Conservation (phyloP, 768 basidiomycete species). For the Boletus reticuloceps region DNA sequence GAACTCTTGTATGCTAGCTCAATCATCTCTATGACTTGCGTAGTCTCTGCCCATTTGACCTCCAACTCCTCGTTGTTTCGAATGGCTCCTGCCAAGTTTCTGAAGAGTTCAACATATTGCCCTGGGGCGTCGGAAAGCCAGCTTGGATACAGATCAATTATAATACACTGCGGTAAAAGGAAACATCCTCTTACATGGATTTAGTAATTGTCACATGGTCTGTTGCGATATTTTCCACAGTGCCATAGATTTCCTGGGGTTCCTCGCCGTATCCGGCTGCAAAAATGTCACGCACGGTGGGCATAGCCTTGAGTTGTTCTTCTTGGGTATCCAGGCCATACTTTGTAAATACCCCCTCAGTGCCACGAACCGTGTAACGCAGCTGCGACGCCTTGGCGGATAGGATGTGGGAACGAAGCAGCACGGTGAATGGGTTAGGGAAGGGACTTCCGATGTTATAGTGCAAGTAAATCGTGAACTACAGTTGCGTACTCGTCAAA, state of each 20-base stretch:
- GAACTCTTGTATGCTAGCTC: slow-evolving; percentile 71
- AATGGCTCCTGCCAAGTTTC: slow-evolving; percentile 63
- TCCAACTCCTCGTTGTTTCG: slow-evolving; percentile 48
- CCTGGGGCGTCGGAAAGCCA: slow-evolving; percentile 65
- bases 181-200: slow-evolving; percentile 32
- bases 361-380: slow-evolving; percentile 71
- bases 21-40: slow-evolving; percentile 70
- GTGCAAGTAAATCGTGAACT: slow-evolving; percentile 56
- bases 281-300: slow-evolving; percentile 44
- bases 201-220: slow-evolving; percentile 38
- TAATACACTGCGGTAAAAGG: slow-evolving; percentile 19
- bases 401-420: slow-evolving; percentile 65
- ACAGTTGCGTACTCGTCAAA: background rate
- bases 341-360: slow-evolving; percentile 70
- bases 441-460: slow-evolving; percentile 40
- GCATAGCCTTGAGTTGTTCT: slow-evolving; percentile 62
- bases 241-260: slow-evolving; percentile 61
- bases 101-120: slow-evolving; percentile 59
- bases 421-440: slow-evolving; percentile 59
- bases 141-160: slow-evolving; percentile 34
- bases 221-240: slow-evolving; percentile 50
- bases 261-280: slow-evolving; percentile 55
- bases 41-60: slow-evolving; percentile 75
- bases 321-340: slow-evolving; percentile 79
- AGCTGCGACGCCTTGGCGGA: slow-evolving; percentile 65